Percentiles rank a stretch among this genome's conserved stretches.
phyloP scores from a whole-genome alignment of 2,329 filamentous ascomycete species.

The Botrytis paeoniae region DNA sequence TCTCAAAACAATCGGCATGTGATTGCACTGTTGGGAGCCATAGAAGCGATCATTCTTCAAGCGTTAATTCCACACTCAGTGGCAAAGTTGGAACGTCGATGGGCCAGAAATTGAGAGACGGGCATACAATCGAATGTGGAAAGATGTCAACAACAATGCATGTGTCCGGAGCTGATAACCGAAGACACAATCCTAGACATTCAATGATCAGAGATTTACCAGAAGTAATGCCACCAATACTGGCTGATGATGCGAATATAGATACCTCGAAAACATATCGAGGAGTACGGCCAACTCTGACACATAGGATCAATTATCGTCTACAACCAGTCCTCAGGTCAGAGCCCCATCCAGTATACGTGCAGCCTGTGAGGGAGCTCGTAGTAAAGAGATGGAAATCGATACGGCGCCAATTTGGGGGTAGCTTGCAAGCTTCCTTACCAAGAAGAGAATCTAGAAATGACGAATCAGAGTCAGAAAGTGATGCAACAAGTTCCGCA shows the following conservation, averaged over 20 bases:
- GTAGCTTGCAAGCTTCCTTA: constrained; percentile 27
- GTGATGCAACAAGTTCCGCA: constrained; percentile 20
- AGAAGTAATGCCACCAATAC: not conserved
- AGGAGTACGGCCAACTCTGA: constrained; percentile 4
- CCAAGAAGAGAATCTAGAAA: constrained; percentile 24
- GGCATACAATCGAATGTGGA: not conserved
- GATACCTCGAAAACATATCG: constrained; percentile 12
- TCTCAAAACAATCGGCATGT: constrained; percentile 23
- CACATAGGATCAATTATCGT: constrained; percentile 24
- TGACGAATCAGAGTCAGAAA: constrained; percentile 12
- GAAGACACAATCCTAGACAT: not conserved
- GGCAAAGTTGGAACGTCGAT: not conserved
- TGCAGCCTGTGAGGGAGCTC: constrained; percentile 36
- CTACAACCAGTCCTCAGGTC: constrained; percentile 32
- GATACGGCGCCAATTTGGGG: constrained; percentile 31
- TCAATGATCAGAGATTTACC: not conserved
- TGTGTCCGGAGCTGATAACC: not conserved
- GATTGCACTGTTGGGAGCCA: constrained; percentile 16
- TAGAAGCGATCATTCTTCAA: not conserved
- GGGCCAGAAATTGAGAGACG: not conserved
- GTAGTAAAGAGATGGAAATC: constrained; percentile 35
- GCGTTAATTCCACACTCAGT: not conserved
- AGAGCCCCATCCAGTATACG: constrained; percentile 34
- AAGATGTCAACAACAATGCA: not conserved
- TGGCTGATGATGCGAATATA: constrained; percentile 13